These are phyloP conservation scores for Uncinocarpus reesii DNA, from an alignment of 2,329 filamentous ascomycete genomes.

Conservation along the genomic window DNA sequence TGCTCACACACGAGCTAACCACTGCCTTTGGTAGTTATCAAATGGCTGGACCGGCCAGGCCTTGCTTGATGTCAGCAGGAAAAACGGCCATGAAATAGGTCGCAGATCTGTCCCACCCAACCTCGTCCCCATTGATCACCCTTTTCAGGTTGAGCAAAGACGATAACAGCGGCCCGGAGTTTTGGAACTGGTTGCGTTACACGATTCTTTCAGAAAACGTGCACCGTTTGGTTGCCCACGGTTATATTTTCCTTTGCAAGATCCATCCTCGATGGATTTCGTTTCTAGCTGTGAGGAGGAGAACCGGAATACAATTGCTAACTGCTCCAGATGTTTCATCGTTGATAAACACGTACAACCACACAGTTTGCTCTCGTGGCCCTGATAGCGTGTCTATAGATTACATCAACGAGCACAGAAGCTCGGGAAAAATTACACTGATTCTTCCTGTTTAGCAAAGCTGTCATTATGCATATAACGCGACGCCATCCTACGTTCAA, in stretches of 20 bases:
- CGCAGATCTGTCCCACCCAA: slow-evolving; percentile 10
- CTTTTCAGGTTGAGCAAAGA: not conserved
- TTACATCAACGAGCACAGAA: not conserved
- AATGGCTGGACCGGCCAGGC: not conserved
- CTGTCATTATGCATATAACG: slow-evolving; percentile 4
- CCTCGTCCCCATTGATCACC: slow-evolving; percentile 2
- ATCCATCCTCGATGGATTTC: not conserved
- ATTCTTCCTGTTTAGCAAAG: no score
- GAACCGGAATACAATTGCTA: not conserved
- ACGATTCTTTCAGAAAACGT: slow-evolving; percentile 7
- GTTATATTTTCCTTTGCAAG: not conserved
- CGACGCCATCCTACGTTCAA: not conserved
- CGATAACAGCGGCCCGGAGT: slow-evolving; percentile 5
- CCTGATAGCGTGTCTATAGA: no score
- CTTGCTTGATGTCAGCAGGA: not conserved
- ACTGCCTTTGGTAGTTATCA: not conserved
- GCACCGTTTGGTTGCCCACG: not conserved
- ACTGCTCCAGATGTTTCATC: not conserved
- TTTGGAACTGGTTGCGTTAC: slow-evolving; percentile 7
- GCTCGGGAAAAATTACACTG: no score
- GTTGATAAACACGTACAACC: not conserved
- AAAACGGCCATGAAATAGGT: slow-evolving; percentile 6
- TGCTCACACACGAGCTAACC: no score
- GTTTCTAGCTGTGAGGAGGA: not conserved
- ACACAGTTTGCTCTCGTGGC: no score